A percentile compares a stretch with the other conserved stretches of the same genome.
Evolutionary conservation across 768 basidiomycete species (phyloP).

Genomic region (Hypholoma fasciculare): DNA sequence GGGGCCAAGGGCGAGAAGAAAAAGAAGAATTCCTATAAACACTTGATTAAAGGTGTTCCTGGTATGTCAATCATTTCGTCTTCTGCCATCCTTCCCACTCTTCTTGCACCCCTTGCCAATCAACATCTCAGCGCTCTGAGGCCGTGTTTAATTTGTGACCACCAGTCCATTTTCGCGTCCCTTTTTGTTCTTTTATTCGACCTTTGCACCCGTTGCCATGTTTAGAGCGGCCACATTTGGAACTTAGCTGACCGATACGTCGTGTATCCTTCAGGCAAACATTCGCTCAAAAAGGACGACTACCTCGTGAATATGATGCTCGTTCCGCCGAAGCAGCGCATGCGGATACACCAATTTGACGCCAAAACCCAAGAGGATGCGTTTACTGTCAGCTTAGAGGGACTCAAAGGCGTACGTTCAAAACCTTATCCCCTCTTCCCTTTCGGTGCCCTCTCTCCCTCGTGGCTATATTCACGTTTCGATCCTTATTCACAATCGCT

Average conservation of each 20-base stretch:
- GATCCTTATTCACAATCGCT: slow-evolving; percentile 4
- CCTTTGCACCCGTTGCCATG: not conserved
- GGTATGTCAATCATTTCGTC: slow-evolving; percentile 40
- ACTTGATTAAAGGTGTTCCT: slow-evolving; percentile 74
- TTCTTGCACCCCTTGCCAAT: not conserved
- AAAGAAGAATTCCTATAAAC: slow-evolving; percentile 76
- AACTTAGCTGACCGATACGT: slow-evolving; percentile 11
- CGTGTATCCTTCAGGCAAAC: slow-evolving; percentile 52
- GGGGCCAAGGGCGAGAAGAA: slow-evolving; percentile 63
- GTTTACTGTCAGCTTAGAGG: slow-evolving; percentile 71
- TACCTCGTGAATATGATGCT: slow-evolving; percentile 66
- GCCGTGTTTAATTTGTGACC: too few species aligned
- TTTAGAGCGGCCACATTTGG: not conserved
- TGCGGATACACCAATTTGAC: slow-evolving; percentile 64
- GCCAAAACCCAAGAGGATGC: slow-evolving; percentile 67
- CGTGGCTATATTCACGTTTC: not conserved
- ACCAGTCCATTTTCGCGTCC: not conserved
- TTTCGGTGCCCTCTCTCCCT: slow-evolving; percentile 4
- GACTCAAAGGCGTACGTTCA: slow-evolving; percentile 66
- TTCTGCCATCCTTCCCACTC: not conserved
- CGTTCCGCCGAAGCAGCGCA: slow-evolving; percentile 70
- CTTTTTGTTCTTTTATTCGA: not conserved
- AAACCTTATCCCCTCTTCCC: slow-evolving; percentile 8
- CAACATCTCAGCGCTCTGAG: not conserved
- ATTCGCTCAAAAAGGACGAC: slow-evolving; percentile 79